Evolutionary conservation across 345 rosid species (phyloP).

Genomic region (Populus deltoides): DNA sequence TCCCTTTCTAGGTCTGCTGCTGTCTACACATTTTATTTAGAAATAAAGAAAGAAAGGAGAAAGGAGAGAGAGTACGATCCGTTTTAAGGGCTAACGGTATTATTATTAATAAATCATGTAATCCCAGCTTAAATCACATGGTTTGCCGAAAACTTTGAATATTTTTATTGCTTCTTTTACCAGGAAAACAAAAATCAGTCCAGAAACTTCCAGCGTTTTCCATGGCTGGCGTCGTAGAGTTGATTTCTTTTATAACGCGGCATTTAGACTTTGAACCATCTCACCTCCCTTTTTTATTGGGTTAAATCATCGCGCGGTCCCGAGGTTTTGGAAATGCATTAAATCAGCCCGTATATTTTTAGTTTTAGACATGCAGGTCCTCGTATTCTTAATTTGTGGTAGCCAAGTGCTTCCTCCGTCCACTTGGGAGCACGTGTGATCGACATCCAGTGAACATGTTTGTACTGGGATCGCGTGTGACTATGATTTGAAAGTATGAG

Average conservation of each 20-base stretch:
- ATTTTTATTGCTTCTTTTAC: background rate
- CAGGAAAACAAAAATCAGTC: background rate
- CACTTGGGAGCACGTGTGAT: background rate
- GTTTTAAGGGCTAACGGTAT: background rate
- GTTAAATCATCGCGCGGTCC: background rate
- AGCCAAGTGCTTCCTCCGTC: too few relatives aligned
- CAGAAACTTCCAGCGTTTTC: background rate
- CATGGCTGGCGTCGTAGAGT: background rate
- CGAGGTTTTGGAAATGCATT: background rate
- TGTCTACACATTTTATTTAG: too few relatives aligned
- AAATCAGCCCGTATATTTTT: background rate
- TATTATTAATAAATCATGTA: background rate
- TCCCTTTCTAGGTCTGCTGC: too few relatives aligned
- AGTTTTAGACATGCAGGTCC: background rate
- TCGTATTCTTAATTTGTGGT: background rate
- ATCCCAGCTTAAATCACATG: background rate
- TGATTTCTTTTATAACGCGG: background rate
- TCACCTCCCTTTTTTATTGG: background rate
- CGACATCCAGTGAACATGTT: too few relatives aligned
- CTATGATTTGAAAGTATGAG: background rate
- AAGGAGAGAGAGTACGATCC: too few relatives aligned
- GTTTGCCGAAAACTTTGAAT: background rate
- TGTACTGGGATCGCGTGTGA: background rate
- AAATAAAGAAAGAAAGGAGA: too few relatives aligned
- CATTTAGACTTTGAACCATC: background rate